These are phyloP conservation scores for Debaryomycetaceae sp. DNA, from an alignment of 1,139 yeast genomes.

Conservation along the genomic window DNA sequence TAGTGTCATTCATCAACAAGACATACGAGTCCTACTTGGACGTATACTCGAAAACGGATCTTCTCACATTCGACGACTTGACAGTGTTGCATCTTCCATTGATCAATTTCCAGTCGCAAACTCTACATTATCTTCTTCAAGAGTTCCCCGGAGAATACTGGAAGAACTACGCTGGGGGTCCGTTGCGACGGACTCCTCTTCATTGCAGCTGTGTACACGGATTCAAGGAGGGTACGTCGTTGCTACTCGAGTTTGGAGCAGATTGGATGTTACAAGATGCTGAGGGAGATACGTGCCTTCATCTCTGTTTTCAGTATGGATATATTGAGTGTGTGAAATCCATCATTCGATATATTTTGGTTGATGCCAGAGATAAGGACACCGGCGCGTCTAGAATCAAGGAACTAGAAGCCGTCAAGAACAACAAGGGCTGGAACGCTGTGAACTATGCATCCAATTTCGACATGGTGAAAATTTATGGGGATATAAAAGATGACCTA, in stretches of 20 bases:
- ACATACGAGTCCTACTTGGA: conserved; percentile 14
- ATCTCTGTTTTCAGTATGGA: conserved; percentile 77
- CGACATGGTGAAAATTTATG: conserved; percentile 33
- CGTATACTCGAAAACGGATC: conserved; percentile 23
- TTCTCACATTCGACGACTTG: conserved; percentile 59
- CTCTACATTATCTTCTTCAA: conserved; percentile 76
- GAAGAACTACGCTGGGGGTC: conserved; percentile 49
- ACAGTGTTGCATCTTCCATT: conserved; percentile 80
- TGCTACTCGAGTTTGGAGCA: conserved; percentile 80
- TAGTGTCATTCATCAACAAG: conserved; percentile 36
- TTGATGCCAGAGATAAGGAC: conserved; percentile 16
- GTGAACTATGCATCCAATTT: conserved; percentile 53
- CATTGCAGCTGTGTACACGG: conserved; percentile 71
- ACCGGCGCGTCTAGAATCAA: conserved; percentile 43
- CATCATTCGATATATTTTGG: conserved; percentile 39
- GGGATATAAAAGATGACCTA: conserved; percentile 17
- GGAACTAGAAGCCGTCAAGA: conserved; percentile 30
- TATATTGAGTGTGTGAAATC: conserved; percentile 60
- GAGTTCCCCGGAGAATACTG: conserved; percentile 72
- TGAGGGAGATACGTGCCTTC: conserved; percentile 74
- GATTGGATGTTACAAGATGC: conserved; percentile 57
- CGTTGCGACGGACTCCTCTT: conserved; percentile 59
- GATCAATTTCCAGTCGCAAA: conserved; percentile 63
- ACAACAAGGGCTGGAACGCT: conserved; percentile 69
- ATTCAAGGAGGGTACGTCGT: conserved; percentile 63